Conservation (phyloP, 164 flowering plant genomes). For the Magnolia kwangsiensis region DNA sequence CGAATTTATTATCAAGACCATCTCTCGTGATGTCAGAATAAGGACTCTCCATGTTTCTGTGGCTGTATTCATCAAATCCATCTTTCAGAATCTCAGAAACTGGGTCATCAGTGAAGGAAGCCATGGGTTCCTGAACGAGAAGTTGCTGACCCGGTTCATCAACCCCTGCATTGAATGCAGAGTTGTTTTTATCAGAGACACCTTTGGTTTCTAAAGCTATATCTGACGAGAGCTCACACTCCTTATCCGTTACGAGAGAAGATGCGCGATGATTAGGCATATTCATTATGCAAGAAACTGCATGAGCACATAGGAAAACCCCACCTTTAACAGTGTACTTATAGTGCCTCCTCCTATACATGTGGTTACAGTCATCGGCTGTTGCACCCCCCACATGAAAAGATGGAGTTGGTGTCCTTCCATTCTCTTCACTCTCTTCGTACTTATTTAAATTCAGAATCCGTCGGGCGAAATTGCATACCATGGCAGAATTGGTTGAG, state of each 20-base stretch:
- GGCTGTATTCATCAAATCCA: slow-evolving; percentile 13
- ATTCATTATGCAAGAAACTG: slow-evolving; percentile 18
- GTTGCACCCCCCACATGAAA: slow-evolving; percentile 8
- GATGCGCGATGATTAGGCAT: slow-evolving; percentile 12
- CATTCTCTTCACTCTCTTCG: slow-evolving; percentile 18
- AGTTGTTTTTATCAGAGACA: slow-evolving; percentile 11
- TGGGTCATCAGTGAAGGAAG: slow-evolving; percentile 8
- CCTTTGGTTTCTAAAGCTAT: slow-evolving; percentile 7
- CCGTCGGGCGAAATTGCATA: slow-evolving; percentile 54
- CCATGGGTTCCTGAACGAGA: slow-evolving; percentile 6
- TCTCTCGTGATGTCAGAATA: slow-evolving; percentile 10
- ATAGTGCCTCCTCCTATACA: slow-evolving; percentile 14
- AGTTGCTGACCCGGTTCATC: slow-evolving; percentile 23
- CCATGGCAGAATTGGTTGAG: slow-evolving; percentile 46
- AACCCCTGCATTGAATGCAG: slow-evolving; percentile 33
- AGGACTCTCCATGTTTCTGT: slow-evolving; percentile 6
- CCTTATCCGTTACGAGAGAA: slow-evolving; percentile 5
- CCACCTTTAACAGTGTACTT: slow-evolving; percentile 22
- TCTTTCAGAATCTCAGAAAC: slow-evolving; percentile 11
- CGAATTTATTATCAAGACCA: background rate
- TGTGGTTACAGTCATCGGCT: slow-evolving; percentile 17
- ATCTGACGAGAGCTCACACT: slow-evolving; percentile 4
- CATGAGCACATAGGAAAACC: slow-evolving; percentile 16
- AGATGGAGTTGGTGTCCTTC: slow-evolving; percentile 19
- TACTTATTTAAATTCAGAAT: slow-evolving; percentile 38